These are phyloP conservation scores for Talaromyces adpressus DNA, from an alignment of 495 filamentous ascomycete species.

Conservation along the genomic window DNA sequence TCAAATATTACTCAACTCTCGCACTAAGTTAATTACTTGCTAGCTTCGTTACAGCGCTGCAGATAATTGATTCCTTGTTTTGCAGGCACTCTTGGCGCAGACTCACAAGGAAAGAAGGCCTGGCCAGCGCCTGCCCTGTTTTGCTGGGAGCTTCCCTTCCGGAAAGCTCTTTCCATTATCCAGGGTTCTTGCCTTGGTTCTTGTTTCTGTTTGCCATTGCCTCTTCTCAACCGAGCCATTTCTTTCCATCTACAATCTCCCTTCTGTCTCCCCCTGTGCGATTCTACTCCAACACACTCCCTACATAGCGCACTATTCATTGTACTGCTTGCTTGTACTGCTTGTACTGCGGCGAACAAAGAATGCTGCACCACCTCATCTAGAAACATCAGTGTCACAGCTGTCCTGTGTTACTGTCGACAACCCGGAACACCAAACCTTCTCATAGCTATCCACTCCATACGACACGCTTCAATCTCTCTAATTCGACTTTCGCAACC, in stretches of 20 bases:
- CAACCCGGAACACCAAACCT: neutral
- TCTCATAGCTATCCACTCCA: neutral
- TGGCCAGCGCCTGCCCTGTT: neutral
- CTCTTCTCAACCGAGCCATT: neutral
- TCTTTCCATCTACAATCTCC: no score
- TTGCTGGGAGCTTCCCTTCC: neutral
- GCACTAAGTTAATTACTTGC: no score
- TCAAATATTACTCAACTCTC: no score
- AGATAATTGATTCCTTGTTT: slow-evolving; percentile 1
- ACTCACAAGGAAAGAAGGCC: neutral
- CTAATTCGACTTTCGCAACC: neutral
- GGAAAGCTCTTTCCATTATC: neutral
- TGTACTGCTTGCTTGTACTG: no score
- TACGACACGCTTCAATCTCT: neutral
- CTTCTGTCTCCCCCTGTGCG: neutral
- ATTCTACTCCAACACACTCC: neutral
- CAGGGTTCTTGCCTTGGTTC: neutral
- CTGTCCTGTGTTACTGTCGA: neutral
- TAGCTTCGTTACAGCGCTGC: no score
- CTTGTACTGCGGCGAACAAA: neutral
- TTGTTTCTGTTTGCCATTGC: neutral
- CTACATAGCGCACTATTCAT: neutral
- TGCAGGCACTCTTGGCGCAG: neutral
- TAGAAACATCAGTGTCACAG: neutral
- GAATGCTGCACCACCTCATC: neutral